Evolutionary conservation across 1,139 yeast genomes (phyloP).

Genomic region (Chernovozyma aurita): DNA sequence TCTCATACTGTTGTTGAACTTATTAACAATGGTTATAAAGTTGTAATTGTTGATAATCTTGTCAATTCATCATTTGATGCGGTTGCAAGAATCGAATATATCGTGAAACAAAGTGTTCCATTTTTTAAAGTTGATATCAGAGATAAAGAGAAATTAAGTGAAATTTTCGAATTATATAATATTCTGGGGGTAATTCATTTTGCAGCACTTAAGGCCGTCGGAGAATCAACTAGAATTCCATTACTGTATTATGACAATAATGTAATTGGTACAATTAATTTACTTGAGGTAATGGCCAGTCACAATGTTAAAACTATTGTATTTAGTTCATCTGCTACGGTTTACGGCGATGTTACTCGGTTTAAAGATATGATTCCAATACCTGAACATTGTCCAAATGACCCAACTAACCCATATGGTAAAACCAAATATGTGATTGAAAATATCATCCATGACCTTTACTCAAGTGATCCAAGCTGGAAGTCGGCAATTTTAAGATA

Average conservation of each 20-base stretch:
- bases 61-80: constrained; percentile 68
- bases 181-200: constrained; percentile 69
- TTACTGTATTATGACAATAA: constrained; percentile 67
- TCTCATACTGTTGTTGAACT: constrained; percentile 74
- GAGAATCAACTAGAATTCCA: constrained; percentile 75
- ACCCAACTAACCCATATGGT: constrained; percentile 77
- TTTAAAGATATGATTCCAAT: constrained; percentile 73
- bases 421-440: constrained; percentile 67
- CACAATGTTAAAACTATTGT: constrained; percentile 55
- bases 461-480: constrained; percentile 47
- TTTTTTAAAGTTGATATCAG: constrained; percentile 59
- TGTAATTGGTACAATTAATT: constrained; percentile 58
- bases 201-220: constrained; percentile 87
- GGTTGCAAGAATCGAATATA: constrained; percentile 57
- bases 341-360: constrained; percentile 78
- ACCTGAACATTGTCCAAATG: constrained; percentile 75
- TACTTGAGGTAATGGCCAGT: constrained; percentile 50
- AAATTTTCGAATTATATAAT: constrained; percentile 46
- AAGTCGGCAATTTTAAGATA: constrained; percentile 67
- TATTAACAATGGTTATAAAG: constrained; percentile 60
- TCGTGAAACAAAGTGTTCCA: constrained; percentile 47
- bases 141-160: constrained; percentile 42
- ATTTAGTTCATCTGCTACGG: constrained; percentile 79
- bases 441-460: constrained; percentile 54
- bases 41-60: constrained; percentile 68